Evolutionary conservation across 2,329 filamentous ascomycete species (phyloP), one percentile per base, ranked within the genome.

Genomic region (Cladophialophora immunda): DNA sequence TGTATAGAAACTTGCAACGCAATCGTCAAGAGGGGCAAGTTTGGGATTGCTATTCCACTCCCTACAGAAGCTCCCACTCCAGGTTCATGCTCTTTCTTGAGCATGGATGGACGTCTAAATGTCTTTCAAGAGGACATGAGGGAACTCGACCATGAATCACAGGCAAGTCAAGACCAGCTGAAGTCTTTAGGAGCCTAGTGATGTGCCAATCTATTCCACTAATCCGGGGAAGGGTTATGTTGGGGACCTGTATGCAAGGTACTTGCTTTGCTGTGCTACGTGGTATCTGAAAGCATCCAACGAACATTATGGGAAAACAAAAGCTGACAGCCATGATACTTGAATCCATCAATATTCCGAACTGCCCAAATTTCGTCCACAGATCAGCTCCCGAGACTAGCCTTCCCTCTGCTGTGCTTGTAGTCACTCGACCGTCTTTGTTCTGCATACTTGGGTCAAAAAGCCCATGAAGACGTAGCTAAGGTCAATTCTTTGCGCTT

Each of bases 291-390:
- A 50, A 22, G 45, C 45, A 25, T 50, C 45, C 45, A 50, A 50
- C 19, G 45, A 50, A 50, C 45, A 50, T 50, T 50, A 50, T 7
- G 45, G 45, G 22, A 25, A 58, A 58, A 58, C 34, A 58, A 58
- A 25, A 50, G 45, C 19, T 25, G 45, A 32, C 30, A 50, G 36
- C 25, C 32, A 58, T 58, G 19, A 27, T 13, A 58, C 27, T 27
- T 32, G n/a, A 22, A 50, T 25, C 22, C 22, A 27, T 59, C 57
- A 59, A 25, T 34, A 56, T 30, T 52, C 41, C 25, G 25, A 41
- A 52, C 38, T 41, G 27, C 38, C 30, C n/a, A 29, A 47, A 56
- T 29, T 6, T 30, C 45, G 19, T 50, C 45, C 13, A 50, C 45
- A 50, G 22, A 50, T 50, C 45, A 22, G 45, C 19, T 25, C 38